A percentile compares a stretch with the other conserved stretches of the same genome.
Conservation (phyloP, 257 asterid species). For the Petunia axillaris region DNA sequence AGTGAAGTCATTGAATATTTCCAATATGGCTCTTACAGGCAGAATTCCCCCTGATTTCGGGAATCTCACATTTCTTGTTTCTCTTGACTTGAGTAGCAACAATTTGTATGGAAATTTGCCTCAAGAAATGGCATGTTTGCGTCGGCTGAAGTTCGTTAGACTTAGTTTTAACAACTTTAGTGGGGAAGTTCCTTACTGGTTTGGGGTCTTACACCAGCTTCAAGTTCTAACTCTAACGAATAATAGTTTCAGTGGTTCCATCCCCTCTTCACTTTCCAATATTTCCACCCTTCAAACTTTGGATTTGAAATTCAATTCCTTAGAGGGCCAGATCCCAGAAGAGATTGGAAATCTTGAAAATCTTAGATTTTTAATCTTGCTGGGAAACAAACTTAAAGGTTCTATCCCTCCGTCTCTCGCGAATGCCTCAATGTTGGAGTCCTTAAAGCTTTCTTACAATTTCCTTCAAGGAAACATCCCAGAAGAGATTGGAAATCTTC, state of each 20-base stretch:
- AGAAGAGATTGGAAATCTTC: slow-evolving; percentile 13
- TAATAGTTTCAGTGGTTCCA: slow-evolving; percentile 27
- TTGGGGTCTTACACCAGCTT: slow-evolving; percentile 25
- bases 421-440: background rate
- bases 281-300: slow-evolving; percentile 20
- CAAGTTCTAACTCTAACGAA: slow-evolving; percentile 29
- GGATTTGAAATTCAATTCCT: slow-evolving; percentile 20
- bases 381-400: too few species aligned
- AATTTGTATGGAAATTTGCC: slow-evolving; percentile 14
- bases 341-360: background rate
- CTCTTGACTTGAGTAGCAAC: background rate
- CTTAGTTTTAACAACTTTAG: slow-evolving; percentile 28
- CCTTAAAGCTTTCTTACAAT: background rate
- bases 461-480: slow-evolving; percentile 30
- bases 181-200: slow-evolving; percentile 35
- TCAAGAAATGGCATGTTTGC: slow-evolving; percentile 27
- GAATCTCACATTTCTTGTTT: background rate
- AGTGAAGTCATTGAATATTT: background rate
- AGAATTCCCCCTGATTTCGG: background rate
- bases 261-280: slow-evolving; percentile 20
- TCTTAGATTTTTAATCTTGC: too few species aligned
- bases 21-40: background rate
- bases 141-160: slow-evolving; percentile 21
- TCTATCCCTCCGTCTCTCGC: too few species aligned
- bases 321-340: slow-evolving; percentile 23